phyloP scores from a whole-genome alignment of 192 early-diverging fungal genomes.

The Rhizophagus prolifer region DNA sequence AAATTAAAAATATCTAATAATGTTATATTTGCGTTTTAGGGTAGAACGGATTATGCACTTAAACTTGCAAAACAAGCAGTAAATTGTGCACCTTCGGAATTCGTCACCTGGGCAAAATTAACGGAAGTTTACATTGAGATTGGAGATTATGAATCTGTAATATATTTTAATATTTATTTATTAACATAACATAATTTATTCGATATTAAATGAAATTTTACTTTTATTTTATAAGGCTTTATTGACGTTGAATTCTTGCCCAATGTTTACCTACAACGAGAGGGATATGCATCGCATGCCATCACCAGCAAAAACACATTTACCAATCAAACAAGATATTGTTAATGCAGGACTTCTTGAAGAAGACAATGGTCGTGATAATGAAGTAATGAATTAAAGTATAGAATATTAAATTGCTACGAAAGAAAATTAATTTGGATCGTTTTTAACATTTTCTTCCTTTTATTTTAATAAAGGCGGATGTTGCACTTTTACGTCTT shows the following conservation, averaged over 20 bases:
- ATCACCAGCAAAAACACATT: conserved; percentile 79
- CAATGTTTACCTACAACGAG: conserved; percentile 95
- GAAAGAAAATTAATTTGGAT: not conserved
- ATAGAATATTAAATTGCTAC: not conserved
- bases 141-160: conserved; percentile 77
- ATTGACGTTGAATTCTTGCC: conserved; percentile 95
- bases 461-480: conserved; percentile 36
- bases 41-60: conserved; percentile 72
- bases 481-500: conserved; percentile 74
- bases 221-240: conserved; percentile 64
- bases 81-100: conserved; percentile 93
- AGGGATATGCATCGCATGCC: conserved; percentile 91
- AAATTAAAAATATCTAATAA: not conserved
- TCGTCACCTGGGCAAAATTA: conserved; percentile 91
- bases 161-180: conserved; percentile 5
- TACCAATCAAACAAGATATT: conserved; percentile 85
- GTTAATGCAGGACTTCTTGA: conserved; percentile 56
- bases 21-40: conserved; percentile 33
- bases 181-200: not conserved
- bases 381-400: conserved; percentile 42
- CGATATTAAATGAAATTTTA: too few relatives aligned
- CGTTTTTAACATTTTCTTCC: not conserved
- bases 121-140: conserved; percentile 90
- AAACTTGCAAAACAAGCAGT: conserved; percentile 91
- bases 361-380: conserved; percentile 58